These are phyloP conservation scores for Acrodontium crateriforme DNA, from an alignment of 2,329 filamentous ascomycete genomes.

Conservation along the genomic window DNA sequence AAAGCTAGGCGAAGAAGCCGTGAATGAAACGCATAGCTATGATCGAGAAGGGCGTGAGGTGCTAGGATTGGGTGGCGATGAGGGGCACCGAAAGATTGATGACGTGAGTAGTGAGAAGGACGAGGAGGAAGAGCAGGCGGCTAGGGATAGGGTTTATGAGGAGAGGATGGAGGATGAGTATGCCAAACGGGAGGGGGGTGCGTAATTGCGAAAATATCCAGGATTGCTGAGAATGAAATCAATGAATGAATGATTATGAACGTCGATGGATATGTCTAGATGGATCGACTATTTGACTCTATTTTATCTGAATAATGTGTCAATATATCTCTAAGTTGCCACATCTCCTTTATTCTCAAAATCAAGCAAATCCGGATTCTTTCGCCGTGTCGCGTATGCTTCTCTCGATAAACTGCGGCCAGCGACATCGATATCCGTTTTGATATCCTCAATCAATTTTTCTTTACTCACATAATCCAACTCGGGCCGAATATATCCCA, in stretches of 20 bases:
- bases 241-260: conserved; percentile 1
- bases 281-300: not conserved
- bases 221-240: not conserved
- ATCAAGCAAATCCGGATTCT: conserved; percentile 27
- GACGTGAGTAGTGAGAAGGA: conserved; percentile 16
- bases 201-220: conserved; percentile 4
- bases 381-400: conserved; percentile 42
- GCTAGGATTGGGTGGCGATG: conserved; percentile 5
- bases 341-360: conserved; percentile 20
- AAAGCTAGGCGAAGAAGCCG: conserved; percentile 16
- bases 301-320: not conserved
- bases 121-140: conserved; percentile 8
- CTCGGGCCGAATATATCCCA: conserved; percentile 83
- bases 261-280: not conserved
- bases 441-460: conserved; percentile 75
- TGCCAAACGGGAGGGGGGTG: conserved; percentile 21
- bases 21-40: conserved; percentile 17
- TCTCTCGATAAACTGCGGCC: conserved; percentile 54
- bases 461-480: conserved; percentile 77
- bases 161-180: conserved; percentile 20
- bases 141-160: conserved; percentile 14
- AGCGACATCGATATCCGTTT: conserved; percentile 75
- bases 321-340: conserved; percentile 11
- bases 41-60: conserved; percentile 19
- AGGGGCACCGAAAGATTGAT: conserved; percentile 11